Evolutionary conservation across 2,329 filamentous ascomycete genomes (phyloP).

Genomic region (Clonostachys chloroleuca): DNA sequence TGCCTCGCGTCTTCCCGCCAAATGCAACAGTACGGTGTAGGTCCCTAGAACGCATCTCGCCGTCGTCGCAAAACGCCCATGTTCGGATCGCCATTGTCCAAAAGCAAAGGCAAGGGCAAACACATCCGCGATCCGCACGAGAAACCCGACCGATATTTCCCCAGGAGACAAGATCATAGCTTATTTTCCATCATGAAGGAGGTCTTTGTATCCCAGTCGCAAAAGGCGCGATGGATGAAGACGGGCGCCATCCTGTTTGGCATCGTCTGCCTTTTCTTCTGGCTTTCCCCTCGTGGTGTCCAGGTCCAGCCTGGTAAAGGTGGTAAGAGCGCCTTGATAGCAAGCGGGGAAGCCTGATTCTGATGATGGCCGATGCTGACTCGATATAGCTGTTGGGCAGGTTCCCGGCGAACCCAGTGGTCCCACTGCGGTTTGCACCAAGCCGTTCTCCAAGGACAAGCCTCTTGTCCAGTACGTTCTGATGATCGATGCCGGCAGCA

Average conservation of each 20-base stretch:
- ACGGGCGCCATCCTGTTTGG: constrained; percentile 57
- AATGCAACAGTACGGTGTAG: no score
- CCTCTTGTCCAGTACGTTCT: constrained; percentile 95
- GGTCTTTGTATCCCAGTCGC: constrained; percentile 58
- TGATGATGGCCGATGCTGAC: constrained; percentile 22
- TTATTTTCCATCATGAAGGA: constrained; percentile 52
- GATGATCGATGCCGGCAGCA: constrained; percentile 98
- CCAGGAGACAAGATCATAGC: constrained; percentile 35
- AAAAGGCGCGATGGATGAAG: constrained; percentile 62
- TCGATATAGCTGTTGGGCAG: constrained; percentile 28
- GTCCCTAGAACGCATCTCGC: no score
- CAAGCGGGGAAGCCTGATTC: background rate
- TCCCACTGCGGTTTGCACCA: constrained; percentile 72
- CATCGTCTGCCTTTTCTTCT: constrained; percentile 59
- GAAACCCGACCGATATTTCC: constrained; percentile 56
- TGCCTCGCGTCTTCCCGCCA: no score
- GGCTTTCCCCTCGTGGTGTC: constrained; percentile 54
- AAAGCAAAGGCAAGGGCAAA: no score
- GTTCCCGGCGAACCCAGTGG: constrained; percentile 55
- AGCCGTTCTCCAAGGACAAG: constrained; percentile 81
- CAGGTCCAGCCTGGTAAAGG: constrained; percentile 31
- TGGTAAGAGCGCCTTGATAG: no score
- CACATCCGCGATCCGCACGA: constrained; percentile 55
- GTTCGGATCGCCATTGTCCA: no score
- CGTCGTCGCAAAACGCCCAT: no score